Base-by-base conservation (phyloP, 164 flowering plant genomes). In the Hamamelis virginiana region DNA sequence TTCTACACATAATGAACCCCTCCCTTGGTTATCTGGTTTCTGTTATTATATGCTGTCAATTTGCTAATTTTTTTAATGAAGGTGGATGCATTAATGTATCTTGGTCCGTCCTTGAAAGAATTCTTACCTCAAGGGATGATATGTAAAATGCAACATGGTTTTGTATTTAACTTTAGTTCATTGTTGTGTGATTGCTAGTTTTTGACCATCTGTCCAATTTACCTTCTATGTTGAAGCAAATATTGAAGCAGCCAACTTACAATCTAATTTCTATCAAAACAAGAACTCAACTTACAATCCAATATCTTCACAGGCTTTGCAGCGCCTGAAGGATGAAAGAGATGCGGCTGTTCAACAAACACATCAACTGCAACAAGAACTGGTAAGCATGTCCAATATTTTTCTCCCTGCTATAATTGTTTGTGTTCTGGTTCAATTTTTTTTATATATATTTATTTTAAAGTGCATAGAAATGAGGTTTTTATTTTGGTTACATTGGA, bases 321-420 rank as follows among this genome's bases (percentile, higher is more conserved):
- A 86, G 75, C 78, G 64, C 11, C 69, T 83, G 73, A 90, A 80
- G 82, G 88, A 83, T 23, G 98, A 91, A 77, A 84, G 90, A 73
- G 97, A 91, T 82, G 79, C 82, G 57, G 91, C 84, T 75, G 69
- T 87, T 51, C 79, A 71, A 61, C 90, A 85, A 81, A 82, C 84
- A 58, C 84, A 80, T 43, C 84, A 78, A 48, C 83, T 94, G 76
- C 94, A 84, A 76, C 87, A 80, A 47, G 96, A 93, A 69, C 79
- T 94, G 96, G 98, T 93, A 76, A 55, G 70, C 73, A 15, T 41
- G 23, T 23, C 0, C 9, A 56, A 26, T 46, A 9, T 53, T 76
- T 16, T 56, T 10, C 28, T 44, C n/a, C n/a, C 25, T 18, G 23
- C 12, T 5, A 21, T 22, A 53, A 19, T 53, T 43, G 10, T 13